Base-by-base conservation (phyloP, 129 eudicot species). In the Sambucus nigra region DNA sequence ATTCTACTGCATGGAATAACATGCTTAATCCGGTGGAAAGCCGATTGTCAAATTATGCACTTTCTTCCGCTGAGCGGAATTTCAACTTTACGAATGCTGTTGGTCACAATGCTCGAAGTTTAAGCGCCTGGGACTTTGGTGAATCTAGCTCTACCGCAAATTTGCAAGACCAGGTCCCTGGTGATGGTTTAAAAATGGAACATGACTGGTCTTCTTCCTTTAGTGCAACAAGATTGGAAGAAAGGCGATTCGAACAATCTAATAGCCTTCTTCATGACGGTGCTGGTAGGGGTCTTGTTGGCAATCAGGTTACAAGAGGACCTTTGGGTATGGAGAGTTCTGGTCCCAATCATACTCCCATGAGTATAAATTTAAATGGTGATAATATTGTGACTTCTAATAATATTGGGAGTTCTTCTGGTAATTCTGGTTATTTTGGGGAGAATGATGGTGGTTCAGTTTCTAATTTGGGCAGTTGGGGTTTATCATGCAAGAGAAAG, bases 121-220 rank as follows among this genome's bases (percentile, higher is more conserved):
- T 61, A 26, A 76, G 80, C 47, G 69, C 67, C 16, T 76, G 87
- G 80, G 87, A 86, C 59, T 63, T 41, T 4, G 95, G 95, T 49
- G 92, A 86, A 66, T 85, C 86, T 41, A 85, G 95, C 76, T 81
- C 89, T n/a, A 54, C 73, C 57, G 76, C 75, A 64, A 74, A 59
- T 54, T 27, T 67, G 17, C 83, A 66, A 7, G 74, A 62, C 51
- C 80, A 50, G 13, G 66, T 48, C 15, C 24, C 61, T 51, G 58
- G 54, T 25, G 69, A 71, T 57, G 77, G 47, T 47, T 25, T 73
- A 26, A 71, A 61, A 48, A 35, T 35, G 35, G 74, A 72, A 35
- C 78, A 53, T 26, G 59, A 51, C 44, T 41, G 77, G 77, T 45
- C 71, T 17, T 27, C 72, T 56, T 65, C 77, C 11, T 53, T 33